Conservation (phyloP, 768 basidiomycete species). For the Tulasnella sp. region DNA sequence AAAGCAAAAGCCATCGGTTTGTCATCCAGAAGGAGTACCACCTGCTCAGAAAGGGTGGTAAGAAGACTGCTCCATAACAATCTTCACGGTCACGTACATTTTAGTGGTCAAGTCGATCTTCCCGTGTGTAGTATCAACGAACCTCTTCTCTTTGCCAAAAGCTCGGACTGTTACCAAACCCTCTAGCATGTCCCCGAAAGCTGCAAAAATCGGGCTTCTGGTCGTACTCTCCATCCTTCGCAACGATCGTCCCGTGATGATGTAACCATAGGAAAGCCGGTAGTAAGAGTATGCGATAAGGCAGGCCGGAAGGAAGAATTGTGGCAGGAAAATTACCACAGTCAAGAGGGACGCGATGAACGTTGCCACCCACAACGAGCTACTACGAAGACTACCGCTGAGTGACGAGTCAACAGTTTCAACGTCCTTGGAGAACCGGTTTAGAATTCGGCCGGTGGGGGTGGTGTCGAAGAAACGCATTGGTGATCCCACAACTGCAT, state of each 20-base stretch:
- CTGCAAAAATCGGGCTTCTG: constrained; percentile 74
- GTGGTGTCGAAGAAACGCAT: constrained; percentile 67
- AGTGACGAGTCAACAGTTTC: constrained; percentile 78
- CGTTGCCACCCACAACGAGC: constrained; percentile 68
- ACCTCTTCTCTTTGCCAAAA: constrained; percentile 71
- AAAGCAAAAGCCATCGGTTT: constrained; percentile 74
- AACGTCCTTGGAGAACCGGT: constrained; percentile 71
- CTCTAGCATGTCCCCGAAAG: constrained; percentile 58
- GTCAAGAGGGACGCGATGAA: constrained; percentile 71
- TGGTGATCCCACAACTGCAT: constrained; percentile 69
- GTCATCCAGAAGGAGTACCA: constrained; percentile 70
- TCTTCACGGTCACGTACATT: constrained; percentile 33
- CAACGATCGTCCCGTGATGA: constrained; percentile 71
- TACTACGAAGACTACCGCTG: constrained; percentile 58
- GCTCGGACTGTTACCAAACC: constrained; percentile 85
- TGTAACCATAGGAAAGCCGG: constrained; percentile 39
- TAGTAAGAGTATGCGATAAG: constrained; percentile 59
- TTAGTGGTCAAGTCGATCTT: constrained; percentile 75
- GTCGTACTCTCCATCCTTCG: constrained; percentile 87
- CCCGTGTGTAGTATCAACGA: constrained; percentile 62
- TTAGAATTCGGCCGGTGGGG: constrained; percentile 49
- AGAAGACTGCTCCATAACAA: neutral
- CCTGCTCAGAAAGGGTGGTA: neutral
- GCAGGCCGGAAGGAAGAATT: constrained; percentile 69
- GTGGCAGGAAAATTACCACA: constrained; percentile 61